phyloP scores from a whole-genome alignment of 2,329 filamentous ascomycete genomes.

The Neofusicoccum laricinum region DNA sequence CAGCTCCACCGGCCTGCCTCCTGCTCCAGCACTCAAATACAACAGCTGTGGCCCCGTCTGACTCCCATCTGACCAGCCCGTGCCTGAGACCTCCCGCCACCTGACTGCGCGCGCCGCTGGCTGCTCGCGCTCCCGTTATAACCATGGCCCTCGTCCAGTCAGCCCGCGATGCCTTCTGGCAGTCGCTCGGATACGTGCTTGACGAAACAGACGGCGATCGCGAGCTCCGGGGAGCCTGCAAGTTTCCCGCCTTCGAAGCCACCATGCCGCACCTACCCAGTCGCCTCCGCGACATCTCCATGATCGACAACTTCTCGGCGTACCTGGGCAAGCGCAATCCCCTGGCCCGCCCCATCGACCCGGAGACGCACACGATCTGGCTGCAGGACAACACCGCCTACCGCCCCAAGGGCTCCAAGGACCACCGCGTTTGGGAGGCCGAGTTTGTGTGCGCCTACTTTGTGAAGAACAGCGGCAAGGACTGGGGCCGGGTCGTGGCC shows the following conservation, averaged over 20 bases:
- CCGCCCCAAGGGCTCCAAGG: conserved; percentile 38
- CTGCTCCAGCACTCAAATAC: not conserved
- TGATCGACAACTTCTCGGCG: conserved; percentile 38
- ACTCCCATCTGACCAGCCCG: not conserved
- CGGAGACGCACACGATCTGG: conserved; percentile 74
- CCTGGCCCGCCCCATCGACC: conserved; percentile 48
- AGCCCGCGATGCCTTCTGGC: conserved; percentile 5
- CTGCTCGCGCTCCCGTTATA: not conserved
- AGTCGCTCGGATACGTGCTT: not conserved
- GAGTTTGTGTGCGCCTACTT: conserved; percentile 85
- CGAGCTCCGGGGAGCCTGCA: not conserved
- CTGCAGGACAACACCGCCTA: conserved; percentile 87
- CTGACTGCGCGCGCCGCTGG: not conserved
- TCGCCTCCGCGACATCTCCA: conserved; percentile 31
- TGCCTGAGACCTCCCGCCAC: not conserved
- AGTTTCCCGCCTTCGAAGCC: conserved; percentile 35
- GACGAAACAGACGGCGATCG: conserved; percentile 1
- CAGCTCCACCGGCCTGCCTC: not conserved
- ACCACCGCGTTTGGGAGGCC: conserved; percentile 62
- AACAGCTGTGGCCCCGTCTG: not conserved
- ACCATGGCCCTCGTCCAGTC: not conserved
- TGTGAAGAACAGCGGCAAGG: conserved; percentile 64
- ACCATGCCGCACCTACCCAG: conserved; percentile 33
- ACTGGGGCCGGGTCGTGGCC: conserved; percentile 67
- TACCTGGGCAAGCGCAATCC: conserved; percentile 40